Evolutionary conservation across 129 eudicot genomes (phyloP), one percentile per base, ranked within the genome.

Genomic region (Flaveria brownii): DNA sequence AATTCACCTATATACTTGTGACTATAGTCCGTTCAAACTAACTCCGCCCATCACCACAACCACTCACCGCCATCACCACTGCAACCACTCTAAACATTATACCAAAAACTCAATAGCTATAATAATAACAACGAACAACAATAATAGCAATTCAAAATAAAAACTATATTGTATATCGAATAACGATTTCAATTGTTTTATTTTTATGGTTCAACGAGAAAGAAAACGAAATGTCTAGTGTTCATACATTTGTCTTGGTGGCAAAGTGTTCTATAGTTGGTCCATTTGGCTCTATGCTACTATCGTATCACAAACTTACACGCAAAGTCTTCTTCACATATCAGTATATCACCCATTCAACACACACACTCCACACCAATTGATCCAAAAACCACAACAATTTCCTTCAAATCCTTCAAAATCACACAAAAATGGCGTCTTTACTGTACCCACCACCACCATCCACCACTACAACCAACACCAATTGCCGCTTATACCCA

Each of bases 321-420:
- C 91, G 97, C 84, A 88, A 84, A 66, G 63, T 78, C 81, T 77
- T 71, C 85, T 54, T 61, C 61, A 33, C 13, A 33, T 56, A 46
- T 30, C 46, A 62, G n/a, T 9, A 7, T 55, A 22, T 42, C 30
- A 72, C 47, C 30, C 16, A 57, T 26, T 41, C 46, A 2, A 77
- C 18, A 65, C 28, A 80, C 69, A 70, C 68, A 33, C 55, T 69
- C 68, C 42, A 0, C 78, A 54, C 73, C 84, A 78, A 70, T 59
- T n/a, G 33, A 57, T 51, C 67, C 52, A 78, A 70, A 61, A 70
- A 59, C 16, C 49, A 60, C 55, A 42, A 51, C 9, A 23, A 78
- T 30, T 71, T 70, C 51, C 59, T 18, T 26, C n/a, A 68, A 68
- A 67, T 15, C 7, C 43, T 36, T 36, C 8, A 36, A 36, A 36